Conservation (phyloP, 768 basidiomycete genomes). For the Hydnum rufescens region DNA sequence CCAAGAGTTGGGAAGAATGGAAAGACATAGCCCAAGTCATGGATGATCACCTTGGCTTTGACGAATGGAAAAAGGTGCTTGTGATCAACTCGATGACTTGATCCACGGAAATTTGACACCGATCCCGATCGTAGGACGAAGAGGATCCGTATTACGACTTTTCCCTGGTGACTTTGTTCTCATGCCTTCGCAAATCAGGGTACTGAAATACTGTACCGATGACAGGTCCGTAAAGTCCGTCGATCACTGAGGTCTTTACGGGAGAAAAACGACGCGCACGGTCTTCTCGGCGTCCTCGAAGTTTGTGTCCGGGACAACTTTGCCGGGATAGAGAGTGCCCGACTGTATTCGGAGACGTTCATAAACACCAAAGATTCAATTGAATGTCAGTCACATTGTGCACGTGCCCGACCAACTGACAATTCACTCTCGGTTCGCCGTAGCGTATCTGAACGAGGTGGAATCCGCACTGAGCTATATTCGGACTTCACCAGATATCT, state of each 20-base stretch:
- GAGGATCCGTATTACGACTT: conserved; percentile 88
- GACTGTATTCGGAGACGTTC: conserved; percentile 91
- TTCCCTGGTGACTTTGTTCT: conserved; percentile 43
- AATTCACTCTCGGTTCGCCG: neutral
- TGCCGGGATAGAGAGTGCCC: conserved; percentile 73
- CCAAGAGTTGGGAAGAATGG: conserved; percentile 80
- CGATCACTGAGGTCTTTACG: conserved; percentile 52
- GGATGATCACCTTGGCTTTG: conserved; percentile 67
- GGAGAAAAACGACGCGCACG: conserved; percentile 62
- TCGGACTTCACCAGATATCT: conserved; percentile 48
- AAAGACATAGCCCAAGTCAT: conserved; percentile 55
- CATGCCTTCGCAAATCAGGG: neutral
- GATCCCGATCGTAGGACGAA: conserved; percentile 26
- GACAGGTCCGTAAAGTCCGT: conserved; percentile 30
- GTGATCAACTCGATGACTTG: neutral
- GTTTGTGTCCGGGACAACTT: conserved; percentile 84
- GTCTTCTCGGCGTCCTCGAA: conserved; percentile 75
- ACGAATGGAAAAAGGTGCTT: conserved; percentile 60
- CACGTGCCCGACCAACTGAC: neutral
- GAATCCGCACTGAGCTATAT: conserved; percentile 57
- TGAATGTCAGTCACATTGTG: conserved; percentile 35
- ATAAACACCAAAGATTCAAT: conserved; percentile 79
- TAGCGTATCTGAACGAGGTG: conserved; percentile 68
- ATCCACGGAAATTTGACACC: neutral
- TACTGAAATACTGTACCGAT: neutral